Percentiles rank a stretch among this genome's conserved stretches.
These are phyloP conservation scores for Dothidotthia symphoricarpi DNA, from an alignment of 2,329 filamentous ascomycete species.

Conservation along the genomic window DNA sequence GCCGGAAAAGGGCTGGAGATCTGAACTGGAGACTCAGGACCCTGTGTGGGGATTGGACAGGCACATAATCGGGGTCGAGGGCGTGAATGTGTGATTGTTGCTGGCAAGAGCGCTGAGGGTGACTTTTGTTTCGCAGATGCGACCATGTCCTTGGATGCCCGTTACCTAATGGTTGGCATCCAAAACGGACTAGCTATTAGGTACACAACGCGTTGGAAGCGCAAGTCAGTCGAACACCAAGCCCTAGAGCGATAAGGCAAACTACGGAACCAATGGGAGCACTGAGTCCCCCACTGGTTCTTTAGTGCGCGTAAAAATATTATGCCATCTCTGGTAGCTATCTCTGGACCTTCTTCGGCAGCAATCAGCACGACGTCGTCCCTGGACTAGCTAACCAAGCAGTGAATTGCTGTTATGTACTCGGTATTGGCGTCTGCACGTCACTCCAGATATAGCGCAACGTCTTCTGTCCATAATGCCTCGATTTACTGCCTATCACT, in stretches of 20 bases:
- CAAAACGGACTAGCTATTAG: constrained; percentile 16
- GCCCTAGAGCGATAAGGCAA: constrained; percentile 34
- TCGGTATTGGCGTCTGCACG: constrained; percentile 27
- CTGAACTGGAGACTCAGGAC: constrained; percentile 22
- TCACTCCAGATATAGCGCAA: constrained; percentile 20
- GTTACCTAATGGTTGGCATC: constrained; percentile 27
- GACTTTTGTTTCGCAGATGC: constrained; percentile 26
- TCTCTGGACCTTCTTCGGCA: constrained; percentile 22
- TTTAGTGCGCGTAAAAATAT: constrained; percentile 37
- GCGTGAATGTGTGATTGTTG: constrained; percentile 11
- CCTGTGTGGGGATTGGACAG: constrained; percentile 17
- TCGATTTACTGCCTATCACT: constrained; percentile 18
- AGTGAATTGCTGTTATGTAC: constrained; percentile 41
- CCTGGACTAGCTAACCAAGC: constrained; percentile 26
- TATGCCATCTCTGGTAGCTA: constrained; percentile 23
- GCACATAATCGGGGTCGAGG: constrained; percentile 24
- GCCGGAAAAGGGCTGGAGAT: constrained; percentile 15
- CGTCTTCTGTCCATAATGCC: constrained; percentile 12
- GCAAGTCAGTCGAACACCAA: constrained; percentile 14
- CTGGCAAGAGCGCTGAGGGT: constrained; percentile 22
- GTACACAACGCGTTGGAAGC: background rate
- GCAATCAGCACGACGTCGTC: constrained; percentile 15
- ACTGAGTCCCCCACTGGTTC: constrained; percentile 22
- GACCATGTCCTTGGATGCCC: constrained; percentile 7
- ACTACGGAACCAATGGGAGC: constrained; percentile 23